A percentile compares a stretch with the other conserved stretches of the same genome.
phyloP scores from a whole-genome alignment of 257 asterid species.

The Fraxinus quadrangulata region DNA sequence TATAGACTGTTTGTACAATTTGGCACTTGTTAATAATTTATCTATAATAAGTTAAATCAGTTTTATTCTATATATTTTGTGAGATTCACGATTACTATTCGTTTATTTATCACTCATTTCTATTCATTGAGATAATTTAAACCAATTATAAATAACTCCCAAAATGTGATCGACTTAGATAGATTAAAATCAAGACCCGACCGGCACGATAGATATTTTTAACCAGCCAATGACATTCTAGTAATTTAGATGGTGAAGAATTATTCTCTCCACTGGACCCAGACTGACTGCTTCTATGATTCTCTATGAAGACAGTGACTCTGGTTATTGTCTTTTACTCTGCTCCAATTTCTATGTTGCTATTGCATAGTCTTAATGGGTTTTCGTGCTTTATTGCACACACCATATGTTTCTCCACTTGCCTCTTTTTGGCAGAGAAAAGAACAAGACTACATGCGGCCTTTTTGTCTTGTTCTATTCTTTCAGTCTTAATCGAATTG shows the following conservation, averaged over 20 bases:
- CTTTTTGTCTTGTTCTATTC: neutral
- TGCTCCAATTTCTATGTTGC: conserved; percentile 22
- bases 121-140: no score
- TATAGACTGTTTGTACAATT: no score
- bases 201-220: conserved; percentile 12
- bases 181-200: neutral
- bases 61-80: no score
- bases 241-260: neutral
- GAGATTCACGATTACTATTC: no score
- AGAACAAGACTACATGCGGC: conserved; percentile 15
- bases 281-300: neutral
- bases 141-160: no score
- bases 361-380: conserved; percentile 14
- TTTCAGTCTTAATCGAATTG: no score
- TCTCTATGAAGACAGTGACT: conserved; percentile 17
- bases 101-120: no score
- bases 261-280: neutral
- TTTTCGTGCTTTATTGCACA: conserved; percentile 13
- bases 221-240: conserved; percentile 1
- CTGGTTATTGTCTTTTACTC: conserved; percentile 11
- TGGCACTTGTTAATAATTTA: no score
- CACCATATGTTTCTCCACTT: conserved; percentile 34
- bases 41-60: no score
- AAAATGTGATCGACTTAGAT: no score
- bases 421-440: conserved; percentile 27